Base-by-base conservation (phyloP, 1,284 basidiomycete genomes). In the Ceratobasidium sp. region DNA sequence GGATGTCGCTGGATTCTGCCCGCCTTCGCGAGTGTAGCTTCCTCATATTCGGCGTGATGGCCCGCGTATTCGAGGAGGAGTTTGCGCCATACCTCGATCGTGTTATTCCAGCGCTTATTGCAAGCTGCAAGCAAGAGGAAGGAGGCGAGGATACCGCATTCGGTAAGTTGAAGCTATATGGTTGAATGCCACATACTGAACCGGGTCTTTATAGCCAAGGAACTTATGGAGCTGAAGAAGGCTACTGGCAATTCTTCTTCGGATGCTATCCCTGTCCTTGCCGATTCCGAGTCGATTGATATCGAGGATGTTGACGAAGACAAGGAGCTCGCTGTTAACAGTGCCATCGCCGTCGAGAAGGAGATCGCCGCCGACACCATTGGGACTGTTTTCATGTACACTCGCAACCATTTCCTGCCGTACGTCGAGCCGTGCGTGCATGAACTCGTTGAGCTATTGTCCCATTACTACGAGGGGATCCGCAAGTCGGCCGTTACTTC, bases 11-110 rank as follows among this genome's bases (percentile, higher is more conserved):
- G 81, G 92, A 94, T 76, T 83, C 87, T 76, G 91, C 95, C 5
- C 87, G 95, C 75, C 84, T 99, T 74, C 87, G 95, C 77, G 97
- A 99, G 82, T 98, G 95, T 82, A 94, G 92, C 78, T 99, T 98
- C 88, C 85, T 99, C 78, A 98, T 98, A 88, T 99, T 99, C 78
- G 94, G 95, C 74, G 95, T 97, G 76, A 96, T 99, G 92, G 92
- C 96, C 30, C 88, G 93, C 67, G 95, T 99, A 33, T 99, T 98
- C 78, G 93, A 89, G 74, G 93, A 94, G 75, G 96, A 99, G 79
- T 98, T 99, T 78, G 90, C 93, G 8, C 86, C 86, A 3, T 98
- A 94, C 82, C 86, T 99, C 42, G 87, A 90, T 21, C 88, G 87
- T 75, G 94, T 98, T 75, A 89, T 99, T 42, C 95, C 96, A 46